These are phyloP conservation scores for Phialemoniopsis sp. DNA, from an alignment of 2,329 filamentous ascomycete species.

Conservation along the genomic window DNA sequence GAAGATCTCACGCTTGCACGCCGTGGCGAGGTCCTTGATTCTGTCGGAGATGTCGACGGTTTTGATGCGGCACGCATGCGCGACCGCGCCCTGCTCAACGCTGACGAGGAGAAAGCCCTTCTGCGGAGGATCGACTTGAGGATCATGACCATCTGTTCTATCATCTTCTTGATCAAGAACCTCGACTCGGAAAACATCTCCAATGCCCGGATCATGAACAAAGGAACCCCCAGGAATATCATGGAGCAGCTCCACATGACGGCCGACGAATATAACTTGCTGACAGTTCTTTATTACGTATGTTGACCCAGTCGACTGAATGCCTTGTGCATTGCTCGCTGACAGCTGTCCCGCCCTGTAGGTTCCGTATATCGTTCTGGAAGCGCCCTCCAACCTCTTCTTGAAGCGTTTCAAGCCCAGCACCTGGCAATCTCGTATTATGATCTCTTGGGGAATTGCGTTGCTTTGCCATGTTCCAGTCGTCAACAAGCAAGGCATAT, in stretches of 20 bases:
- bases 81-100: conserved; percentile 14
- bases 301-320: conserved; percentile 3
- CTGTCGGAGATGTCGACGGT: conserved; percentile 15
- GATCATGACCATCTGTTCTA: conserved; percentile 33
- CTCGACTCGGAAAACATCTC: conserved; percentile 32
- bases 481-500: conserved; percentile 29
- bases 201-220: conserved; percentile 38
- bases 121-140: conserved; percentile 36
- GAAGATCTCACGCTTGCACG: conserved; percentile 12
- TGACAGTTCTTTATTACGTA: conserved; percentile 34
- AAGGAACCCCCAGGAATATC: conserved; percentile 32
- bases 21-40: conserved; percentile 10
- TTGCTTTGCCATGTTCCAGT: conserved; percentile 28
- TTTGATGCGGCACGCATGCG: conserved; percentile 31
- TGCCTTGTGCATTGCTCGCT: no score
- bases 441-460: conserved; percentile 32
- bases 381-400: conserved; percentile 33
- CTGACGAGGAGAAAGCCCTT: conserved; percentile 37
- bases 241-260: conserved; percentile 32
- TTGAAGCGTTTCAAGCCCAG: conserved; percentile 32
- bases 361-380: conserved; percentile 28
- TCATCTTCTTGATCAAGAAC: conserved; percentile 35
- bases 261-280: conserved; percentile 32
- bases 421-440: conserved; percentile 34
- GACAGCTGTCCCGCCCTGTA: no score